Evolutionary conservation across 805 yeast species (phyloP), one percentile per base, ranked within the genome.

Genomic region (Pichia scutulata): DNA sequence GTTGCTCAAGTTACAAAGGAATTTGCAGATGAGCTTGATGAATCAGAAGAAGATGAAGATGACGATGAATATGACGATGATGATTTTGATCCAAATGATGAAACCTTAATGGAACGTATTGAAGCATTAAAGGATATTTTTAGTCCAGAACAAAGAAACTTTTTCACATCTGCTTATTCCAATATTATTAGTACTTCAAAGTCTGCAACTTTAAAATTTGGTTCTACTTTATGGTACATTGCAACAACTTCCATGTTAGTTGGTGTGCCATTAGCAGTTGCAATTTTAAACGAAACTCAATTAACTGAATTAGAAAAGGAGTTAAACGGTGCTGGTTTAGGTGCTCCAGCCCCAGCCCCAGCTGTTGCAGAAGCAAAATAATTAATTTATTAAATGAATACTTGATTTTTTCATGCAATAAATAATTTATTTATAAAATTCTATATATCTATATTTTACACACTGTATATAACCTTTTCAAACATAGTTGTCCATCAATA

Each of bases 221-320:
- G 97, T 54, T 77, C 78, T 59, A 72, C 86, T 39, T 75, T 90
- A 58, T 93, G 98, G 98, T 77, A 85, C 54, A 57, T 88, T 51
- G 82, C 97, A 13, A 83, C 98, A 13, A 79, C 93, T 41, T 82
- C 87, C 41, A 72, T 93, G 60, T 77, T 93, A 55, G 74, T 93
- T 60, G 97, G 97, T 66, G 95, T 89, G 44, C 99, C 99, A 56
- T 77, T 88, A 60, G 83, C 96, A 9, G 75, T 93, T 61, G 84
- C 96, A 48, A 86, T 93, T 60, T 76, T 93, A 61, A 82, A 89
- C 53, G 97, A 92, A 73, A 95, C 89, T 66, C 97, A 92, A 74
- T 78, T 90, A 67, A 81, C 84, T 65, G 97, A 90, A 73, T 78
- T 88, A 84, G 97, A 90, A 75, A 89, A 86, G 74, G 93, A 89